These are phyloP conservation scores for Carpinus fangiana DNA, from an alignment of 306 rosid species.

Conservation along the genomic window DNA sequence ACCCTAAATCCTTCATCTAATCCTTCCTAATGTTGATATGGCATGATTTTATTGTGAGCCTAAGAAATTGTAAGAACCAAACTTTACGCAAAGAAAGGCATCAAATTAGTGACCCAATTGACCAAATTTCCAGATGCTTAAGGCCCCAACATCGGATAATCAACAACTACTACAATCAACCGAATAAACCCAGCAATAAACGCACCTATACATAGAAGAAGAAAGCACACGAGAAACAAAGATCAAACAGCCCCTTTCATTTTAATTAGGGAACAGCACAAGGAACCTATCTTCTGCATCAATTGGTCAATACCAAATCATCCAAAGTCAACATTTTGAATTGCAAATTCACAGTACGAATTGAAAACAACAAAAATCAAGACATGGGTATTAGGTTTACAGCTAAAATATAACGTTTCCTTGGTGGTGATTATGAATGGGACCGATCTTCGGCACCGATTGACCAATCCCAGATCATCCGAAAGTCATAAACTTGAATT, in stretches of 20 bases:
- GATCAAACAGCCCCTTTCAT: neutral
- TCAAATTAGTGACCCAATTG: constrained; percentile 15
- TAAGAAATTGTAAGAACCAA: neutral
- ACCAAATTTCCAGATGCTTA: constrained; percentile 14
- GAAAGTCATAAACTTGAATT: constrained; percentile 22
- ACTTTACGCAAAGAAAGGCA: constrained; percentile 16
- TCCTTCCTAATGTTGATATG: constrained; percentile 5
- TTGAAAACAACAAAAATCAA: neutral
- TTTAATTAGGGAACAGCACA: neutral
- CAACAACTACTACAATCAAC: constrained; percentile 11
- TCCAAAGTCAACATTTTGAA: neutral
- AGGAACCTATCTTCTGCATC: constrained; percentile 11
- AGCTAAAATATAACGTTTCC: neutral
- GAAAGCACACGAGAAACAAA: constrained; percentile 5
- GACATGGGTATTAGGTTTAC: neutral
- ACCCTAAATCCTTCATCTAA: neutral
- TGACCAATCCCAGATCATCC: constrained; percentile 27
- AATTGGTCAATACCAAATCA: constrained; percentile 11
- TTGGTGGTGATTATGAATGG: constrained; percentile 2
- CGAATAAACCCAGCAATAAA: neutral
- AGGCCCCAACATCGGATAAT: constrained; percentile 1
- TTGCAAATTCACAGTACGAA: constrained; percentile 3
- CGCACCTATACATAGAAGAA: neutral
- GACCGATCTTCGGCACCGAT: constrained; percentile 21
- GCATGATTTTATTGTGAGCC: neutral